Percentiles rank a stretch among this genome's conserved stretches.
Evolutionary conservation across 1,284 basidiomycete species (phyloP).

Genomic region (Microbotryum lychnidis-dioicae): DNA sequence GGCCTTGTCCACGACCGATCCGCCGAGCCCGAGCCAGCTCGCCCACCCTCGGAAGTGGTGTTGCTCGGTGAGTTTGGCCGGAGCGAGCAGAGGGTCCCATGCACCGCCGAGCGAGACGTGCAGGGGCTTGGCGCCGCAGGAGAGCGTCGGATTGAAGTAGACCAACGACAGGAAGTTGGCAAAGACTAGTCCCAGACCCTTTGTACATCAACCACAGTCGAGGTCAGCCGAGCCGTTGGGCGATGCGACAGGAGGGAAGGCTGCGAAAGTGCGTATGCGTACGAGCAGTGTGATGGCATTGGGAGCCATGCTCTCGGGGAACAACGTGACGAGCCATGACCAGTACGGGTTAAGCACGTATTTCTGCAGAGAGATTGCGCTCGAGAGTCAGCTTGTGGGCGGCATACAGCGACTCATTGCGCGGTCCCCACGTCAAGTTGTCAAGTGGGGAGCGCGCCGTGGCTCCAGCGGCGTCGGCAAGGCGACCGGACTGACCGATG

Average conservation of each 20-base stretch:
- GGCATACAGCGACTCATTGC: no score
- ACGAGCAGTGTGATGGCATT: slow-evolving; percentile 60
- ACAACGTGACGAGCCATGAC: slow-evolving; percentile 86
- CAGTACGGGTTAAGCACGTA: slow-evolving; percentile 86
- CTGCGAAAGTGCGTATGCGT: slow-evolving; percentile 47
- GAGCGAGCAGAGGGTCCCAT: slow-evolving; percentile 36
- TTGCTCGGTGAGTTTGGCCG: slow-evolving; percentile 1
- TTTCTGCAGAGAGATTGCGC: slow-evolving; percentile 48
- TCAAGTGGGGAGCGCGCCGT: background rate
- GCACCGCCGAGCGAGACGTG: slow-evolving; percentile 32
- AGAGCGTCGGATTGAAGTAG: slow-evolving; percentile 59
- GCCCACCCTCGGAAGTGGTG: background rate
- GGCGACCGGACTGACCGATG: slow-evolving; percentile 23
- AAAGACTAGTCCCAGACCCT: slow-evolving; percentile 70
- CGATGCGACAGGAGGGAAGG: background rate
- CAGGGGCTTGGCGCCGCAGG: slow-evolving; percentile 33
- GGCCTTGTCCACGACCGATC: background rate
- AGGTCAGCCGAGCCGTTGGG: slow-evolving; percentile 48
- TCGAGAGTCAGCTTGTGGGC: no score
- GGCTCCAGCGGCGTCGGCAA: background rate
- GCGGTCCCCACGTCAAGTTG: no score
- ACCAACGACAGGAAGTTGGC: slow-evolving; percentile 76
- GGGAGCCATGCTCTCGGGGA: slow-evolving; percentile 80
- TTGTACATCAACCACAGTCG: slow-evolving; percentile 49
- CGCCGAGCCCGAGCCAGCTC: background rate